Conservation (phyloP, 1,284 basidiomycete species). For the Naganishia sp. region DNA sequence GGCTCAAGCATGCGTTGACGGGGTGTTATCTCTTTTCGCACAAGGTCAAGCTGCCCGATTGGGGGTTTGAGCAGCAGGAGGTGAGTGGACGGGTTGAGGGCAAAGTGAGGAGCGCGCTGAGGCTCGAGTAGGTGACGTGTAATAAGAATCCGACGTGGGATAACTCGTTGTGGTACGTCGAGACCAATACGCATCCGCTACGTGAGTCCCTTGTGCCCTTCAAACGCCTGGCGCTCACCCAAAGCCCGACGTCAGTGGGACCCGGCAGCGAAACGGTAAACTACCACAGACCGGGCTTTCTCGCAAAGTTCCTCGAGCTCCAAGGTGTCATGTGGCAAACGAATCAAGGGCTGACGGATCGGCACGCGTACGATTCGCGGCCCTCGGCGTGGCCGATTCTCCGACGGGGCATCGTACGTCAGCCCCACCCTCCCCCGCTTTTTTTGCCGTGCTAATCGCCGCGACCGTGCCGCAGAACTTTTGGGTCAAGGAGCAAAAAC, state of each 20-base stretch:
- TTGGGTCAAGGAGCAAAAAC: constrained; percentile 94
- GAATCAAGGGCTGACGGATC: constrained; percentile 90
- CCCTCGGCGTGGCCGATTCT: constrained; percentile 87
- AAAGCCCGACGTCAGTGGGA: constrained; percentile 59
- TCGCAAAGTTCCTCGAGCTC: constrained; percentile 86
- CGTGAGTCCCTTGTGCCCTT: constrained; percentile 59
- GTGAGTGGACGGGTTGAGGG: constrained; percentile 47
- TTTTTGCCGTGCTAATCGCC: background rate
- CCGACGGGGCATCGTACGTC: constrained; percentile 83
- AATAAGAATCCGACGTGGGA: constrained; percentile 90
- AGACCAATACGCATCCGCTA: constrained; percentile 76
- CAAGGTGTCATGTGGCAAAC: constrained; percentile 98
- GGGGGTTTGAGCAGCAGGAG: constrained; percentile 98
- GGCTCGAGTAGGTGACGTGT: constrained; percentile 65
- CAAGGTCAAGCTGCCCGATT: constrained; percentile 94
- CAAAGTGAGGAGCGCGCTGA: constrained; percentile 28
- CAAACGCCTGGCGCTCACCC: constrained; percentile 30
- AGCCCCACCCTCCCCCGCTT: background rate
- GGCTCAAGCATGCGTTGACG: constrained; percentile 78
- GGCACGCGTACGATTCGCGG: constrained; percentile 91
- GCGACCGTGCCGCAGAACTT: constrained; percentile 68
- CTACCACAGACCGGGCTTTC: constrained; percentile 81
- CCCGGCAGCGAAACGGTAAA: constrained; percentile 77
- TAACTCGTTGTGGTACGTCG: constrained; percentile 94
- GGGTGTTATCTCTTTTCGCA: constrained; percentile 98